Conservation (phyloP, 352 stramenopile genomes). For the Phytopythium vexans region DNA sequence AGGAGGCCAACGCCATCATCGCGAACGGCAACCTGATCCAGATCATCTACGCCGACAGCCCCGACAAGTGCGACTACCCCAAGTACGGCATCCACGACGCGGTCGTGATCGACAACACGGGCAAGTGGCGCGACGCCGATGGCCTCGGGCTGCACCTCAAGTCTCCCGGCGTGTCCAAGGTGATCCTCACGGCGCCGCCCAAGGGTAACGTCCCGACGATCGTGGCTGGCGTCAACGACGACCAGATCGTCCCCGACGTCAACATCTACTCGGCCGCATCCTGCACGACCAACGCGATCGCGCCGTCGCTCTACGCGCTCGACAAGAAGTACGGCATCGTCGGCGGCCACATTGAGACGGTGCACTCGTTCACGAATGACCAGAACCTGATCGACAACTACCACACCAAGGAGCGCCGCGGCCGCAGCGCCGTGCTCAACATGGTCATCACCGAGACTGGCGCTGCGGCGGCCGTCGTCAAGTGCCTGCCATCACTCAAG, state of each 20-base stretch:
- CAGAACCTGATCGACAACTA: conserved; percentile 90
- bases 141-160: conserved; percentile 69
- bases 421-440: conserved; percentile 83
- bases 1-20: conserved; percentile 84
- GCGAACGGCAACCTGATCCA: conserved; percentile 87
- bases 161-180: conserved; percentile 71
- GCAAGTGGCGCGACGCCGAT: conserved; percentile 72
- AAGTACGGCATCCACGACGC: conserved; percentile 85
- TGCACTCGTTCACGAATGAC: conserved; percentile 90
- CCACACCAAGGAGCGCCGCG: conserved; percentile 84
- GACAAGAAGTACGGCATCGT: conserved; percentile 84
- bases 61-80: conserved; percentile 87
- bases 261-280: conserved; percentile 79
- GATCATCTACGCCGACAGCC: conserved; percentile 80
- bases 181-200: conserved; percentile 75
- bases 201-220: conserved; percentile 78
- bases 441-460: conserved; percentile 90
- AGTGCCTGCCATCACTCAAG: conserved; percentile 91
- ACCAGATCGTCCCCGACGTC: conserved; percentile 48
- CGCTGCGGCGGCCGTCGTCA: conserved; percentile 75
- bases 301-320: conserved; percentile 65
- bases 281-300: conserved; percentile 87
- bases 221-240: conserved; percentile 78
- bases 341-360: conserved; percentile 83
- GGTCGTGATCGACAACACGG: conserved; percentile 90